Base-by-base conservation (phyloP, 306 rosid species). In the Coriaria nepalensis region DNA sequence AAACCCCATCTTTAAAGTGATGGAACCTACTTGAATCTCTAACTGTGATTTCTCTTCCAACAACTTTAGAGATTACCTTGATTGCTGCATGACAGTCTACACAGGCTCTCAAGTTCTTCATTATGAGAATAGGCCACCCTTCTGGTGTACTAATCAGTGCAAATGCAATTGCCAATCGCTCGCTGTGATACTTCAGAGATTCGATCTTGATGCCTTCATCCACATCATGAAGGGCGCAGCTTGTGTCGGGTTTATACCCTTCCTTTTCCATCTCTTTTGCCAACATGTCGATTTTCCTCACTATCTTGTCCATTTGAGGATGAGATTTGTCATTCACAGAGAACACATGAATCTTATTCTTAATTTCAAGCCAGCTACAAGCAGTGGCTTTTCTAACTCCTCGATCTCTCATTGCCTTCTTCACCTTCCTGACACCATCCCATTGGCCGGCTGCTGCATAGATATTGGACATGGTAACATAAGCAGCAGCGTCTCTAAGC, bases 91-190 rank as follows among this genome's bases (percentile, higher is more conserved):
- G 95, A 55, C 94, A 90, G 37, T 84, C 84, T 13, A 53, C 64
- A 57, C 94, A 84, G 53, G 95, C 80, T 73, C 97, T 58, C 35
- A 90, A 78, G 61, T 84, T 84, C 71, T 90, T 90, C 92, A 90
- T 71, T 44, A 90, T 82, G 60, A 84, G 59, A 55, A 81, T 68
- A 7, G 93, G 94, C 2, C 80, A 72, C 43, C 92, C 85, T 49
- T 78, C 60, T 13, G 82, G 80, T 40, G 95, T 74, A 58, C 74
- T 76, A 52, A 81, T 71, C 34, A 84, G 68, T 11, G 85, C 93
- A 75, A 69, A 90, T 6, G 93, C 95, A 65, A 90, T 90, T 37
- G 95, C 94, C 63, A 90, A 75, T 53, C 95, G 81, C 66, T 84
- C 93, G 13, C 94, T 84, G 66, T 79, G 97, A 73, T 75, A 79